Conservation (phyloP, 768 basidiomycete genomes). For the Symmetrospora coprosmae region DNA sequence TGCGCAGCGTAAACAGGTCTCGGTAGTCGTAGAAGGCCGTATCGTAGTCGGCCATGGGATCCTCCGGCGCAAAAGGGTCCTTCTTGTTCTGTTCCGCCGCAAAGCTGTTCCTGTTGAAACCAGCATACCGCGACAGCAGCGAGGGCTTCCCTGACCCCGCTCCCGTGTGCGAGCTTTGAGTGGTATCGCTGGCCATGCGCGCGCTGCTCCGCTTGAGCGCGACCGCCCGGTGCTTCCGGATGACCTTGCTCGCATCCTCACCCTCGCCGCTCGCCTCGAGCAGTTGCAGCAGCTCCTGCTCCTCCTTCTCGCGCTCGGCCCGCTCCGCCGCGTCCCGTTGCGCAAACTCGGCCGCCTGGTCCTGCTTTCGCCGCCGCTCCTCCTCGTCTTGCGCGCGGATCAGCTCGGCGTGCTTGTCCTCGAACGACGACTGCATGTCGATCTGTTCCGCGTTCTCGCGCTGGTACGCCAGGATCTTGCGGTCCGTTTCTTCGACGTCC, state of each 20-base stretch:
- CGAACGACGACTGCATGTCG: conserved; percentile 57
- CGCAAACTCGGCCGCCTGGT: conserved; percentile 20
- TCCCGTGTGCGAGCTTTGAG: no score
- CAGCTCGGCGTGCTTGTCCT: conserved; percentile 55
- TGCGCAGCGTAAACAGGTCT: conserved; percentile 9
- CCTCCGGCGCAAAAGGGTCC: conserved; percentile 9
- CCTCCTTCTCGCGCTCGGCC: conserved; percentile 55
- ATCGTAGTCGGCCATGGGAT: conserved; percentile 14
- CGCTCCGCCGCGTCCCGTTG: conserved; percentile 29
- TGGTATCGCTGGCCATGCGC: conserved; percentile 12
- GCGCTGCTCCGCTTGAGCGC: conserved; percentile 20
- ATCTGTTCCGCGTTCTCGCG: conserved; percentile 69
- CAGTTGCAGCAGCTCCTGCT: conserved; percentile 23
- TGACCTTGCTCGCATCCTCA: conserved; percentile 34
- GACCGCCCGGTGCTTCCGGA: conserved; percentile 1
- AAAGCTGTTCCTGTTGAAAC: conserved; percentile 2
- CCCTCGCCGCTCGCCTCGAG: conserved; percentile 24
- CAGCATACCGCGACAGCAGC: neutral
- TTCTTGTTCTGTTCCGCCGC: neutral
- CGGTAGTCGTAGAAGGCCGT: conserved; percentile 14
- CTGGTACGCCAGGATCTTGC: conserved; percentile 61
- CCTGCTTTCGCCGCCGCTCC: conserved; percentile 41
- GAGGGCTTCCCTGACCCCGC: neutral
- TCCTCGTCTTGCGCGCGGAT: conserved; percentile 56
- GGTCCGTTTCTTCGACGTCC: conserved; percentile 65